Percentiles rank a stretch among this genome's conserved stretches.
These are phyloP conservation scores for Diplodia sapinea DNA, from an alignment of 2,329 filamentous ascomycete species.

Conservation along the genomic window DNA sequence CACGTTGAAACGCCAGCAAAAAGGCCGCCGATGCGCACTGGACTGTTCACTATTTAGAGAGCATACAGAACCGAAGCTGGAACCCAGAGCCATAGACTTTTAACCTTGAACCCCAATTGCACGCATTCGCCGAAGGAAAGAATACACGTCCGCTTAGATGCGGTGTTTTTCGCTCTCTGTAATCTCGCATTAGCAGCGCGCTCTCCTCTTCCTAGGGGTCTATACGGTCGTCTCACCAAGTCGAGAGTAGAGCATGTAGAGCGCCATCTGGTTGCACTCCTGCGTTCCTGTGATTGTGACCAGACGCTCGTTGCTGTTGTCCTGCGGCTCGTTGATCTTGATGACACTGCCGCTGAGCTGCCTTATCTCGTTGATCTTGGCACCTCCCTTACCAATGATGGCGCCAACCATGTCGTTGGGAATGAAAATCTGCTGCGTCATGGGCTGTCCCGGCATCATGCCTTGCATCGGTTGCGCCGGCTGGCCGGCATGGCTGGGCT, in stretches of 20 bases:
- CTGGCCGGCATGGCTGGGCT: conserved; percentile 67
- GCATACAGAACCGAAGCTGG: conserved; percentile 28
- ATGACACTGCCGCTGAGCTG: conserved; percentile 97
- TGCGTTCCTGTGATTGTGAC: conserved; percentile 98
- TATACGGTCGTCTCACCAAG: conserved; percentile 68
- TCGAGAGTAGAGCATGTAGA: conserved; percentile 98
- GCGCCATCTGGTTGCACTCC: conserved; percentile 99
- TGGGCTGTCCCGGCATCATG: conserved; percentile 73
- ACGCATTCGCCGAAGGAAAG: conserved; percentile 29
- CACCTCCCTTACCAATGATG: conserved; percentile 97
- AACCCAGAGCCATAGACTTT: conserved; percentile 30
- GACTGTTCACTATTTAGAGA: conserved; percentile 17
- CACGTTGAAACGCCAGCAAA: conserved; percentile 27
- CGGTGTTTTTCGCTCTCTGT: conserved; percentile 38
- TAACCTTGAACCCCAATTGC: conserved; percentile 25
- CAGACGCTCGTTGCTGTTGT: conserved; percentile 97
- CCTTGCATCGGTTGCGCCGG: conserved; percentile 77
- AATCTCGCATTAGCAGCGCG: conserved; percentile 18
- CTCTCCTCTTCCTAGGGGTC: neutral
- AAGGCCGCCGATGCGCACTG: conserved; percentile 24
- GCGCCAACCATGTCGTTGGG: conserved; percentile 99
- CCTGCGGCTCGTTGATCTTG: conserved; percentile 99
- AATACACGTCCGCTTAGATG: conserved; percentile 31
- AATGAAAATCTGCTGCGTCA: conserved; percentile 98
- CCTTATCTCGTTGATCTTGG: conserved; percentile 99